These are phyloP conservation scores for Casuarina equisetifolia DNA, from an alignment of 306 rosid species.

Conservation along the genomic window DNA sequence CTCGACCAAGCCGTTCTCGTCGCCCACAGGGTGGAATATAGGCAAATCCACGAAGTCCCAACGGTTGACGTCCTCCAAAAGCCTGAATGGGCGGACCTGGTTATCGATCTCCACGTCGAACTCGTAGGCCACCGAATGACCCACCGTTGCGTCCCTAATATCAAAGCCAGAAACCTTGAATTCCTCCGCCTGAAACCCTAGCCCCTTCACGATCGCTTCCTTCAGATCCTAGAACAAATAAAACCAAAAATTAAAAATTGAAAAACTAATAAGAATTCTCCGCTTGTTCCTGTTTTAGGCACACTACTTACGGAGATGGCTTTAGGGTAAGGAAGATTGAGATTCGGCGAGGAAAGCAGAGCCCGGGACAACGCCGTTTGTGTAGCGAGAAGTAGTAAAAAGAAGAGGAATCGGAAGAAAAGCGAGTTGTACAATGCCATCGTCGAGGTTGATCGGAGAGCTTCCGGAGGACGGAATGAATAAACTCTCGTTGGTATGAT, in stretches of 20 bases:
- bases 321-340: conserved; percentile 48
- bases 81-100: conserved; percentile 74
- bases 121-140: conserved; percentile 82
- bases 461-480: background rate
- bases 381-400: conserved; percentile 18
- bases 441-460: background rate
- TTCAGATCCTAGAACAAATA: conserved; percentile 61
- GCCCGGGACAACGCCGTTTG: conserved; percentile 20
- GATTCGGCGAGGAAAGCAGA: conserved; percentile 39
- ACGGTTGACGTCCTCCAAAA: conserved; percentile 69
- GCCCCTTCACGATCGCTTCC: conserved; percentile 73
- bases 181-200: conserved; percentile 67
- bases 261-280: background rate
- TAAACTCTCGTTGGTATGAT: background rate
- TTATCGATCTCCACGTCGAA: conserved; percentile 78
- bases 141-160: conserved; percentile 73
- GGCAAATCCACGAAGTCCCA: conserved; percentile 96
- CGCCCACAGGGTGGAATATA: conserved; percentile 41
- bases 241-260: background rate
- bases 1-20: conserved; percentile 45
- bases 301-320: conserved; percentile 54
- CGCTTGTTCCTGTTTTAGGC: no score
- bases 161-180: conserved; percentile 72
- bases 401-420: background rate
- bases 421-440: conserved; percentile 25